phyloP scores from a whole-genome alignment of 1,284 basidiomycete species.

The Fomitopsis pinicola region DNA sequence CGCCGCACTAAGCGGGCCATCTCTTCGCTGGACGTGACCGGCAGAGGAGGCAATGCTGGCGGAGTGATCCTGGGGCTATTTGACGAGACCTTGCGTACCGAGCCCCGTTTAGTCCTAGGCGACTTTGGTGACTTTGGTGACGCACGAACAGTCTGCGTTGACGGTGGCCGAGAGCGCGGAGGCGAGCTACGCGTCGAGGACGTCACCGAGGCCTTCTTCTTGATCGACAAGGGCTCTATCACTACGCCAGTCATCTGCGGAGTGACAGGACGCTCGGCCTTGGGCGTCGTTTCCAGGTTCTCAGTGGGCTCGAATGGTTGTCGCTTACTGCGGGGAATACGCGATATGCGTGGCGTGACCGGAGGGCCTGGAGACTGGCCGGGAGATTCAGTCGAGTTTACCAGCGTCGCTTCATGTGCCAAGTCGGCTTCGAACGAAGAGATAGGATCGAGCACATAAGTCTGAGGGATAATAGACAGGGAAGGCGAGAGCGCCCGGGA shows the following conservation, averaged over 20 bases:
- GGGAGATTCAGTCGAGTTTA: conserved; percentile 25
- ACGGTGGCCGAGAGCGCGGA: conserved; percentile 35
- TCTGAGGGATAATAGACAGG: conserved; percentile 12
- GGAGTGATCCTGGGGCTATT: conserved; percentile 7
- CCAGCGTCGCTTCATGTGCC: conserved; percentile 35
- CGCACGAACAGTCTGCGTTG: conserved; percentile 23
- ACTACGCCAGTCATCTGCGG: conserved; percentile 9
- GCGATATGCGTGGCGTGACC: conserved; percentile 31
- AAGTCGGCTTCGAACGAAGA: conserved; percentile 41
- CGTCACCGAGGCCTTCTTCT: conserved; percentile 68
- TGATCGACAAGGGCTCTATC: conserved; percentile 73
- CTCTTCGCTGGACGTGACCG: conserved; percentile 21
- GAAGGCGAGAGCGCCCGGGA: not conserved
- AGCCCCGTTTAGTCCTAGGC: conserved; percentile 6
- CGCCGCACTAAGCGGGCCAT: conserved; percentile 40
- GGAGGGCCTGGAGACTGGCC: not conserved
- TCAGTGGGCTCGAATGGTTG: conserved; percentile 52
- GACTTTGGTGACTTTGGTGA: conserved; percentile 11
- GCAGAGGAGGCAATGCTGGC: not conserved
- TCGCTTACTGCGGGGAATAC: conserved; percentile 64
- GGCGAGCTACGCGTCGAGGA: conserved; percentile 34
- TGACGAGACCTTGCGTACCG: not conserved
- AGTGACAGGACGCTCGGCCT: conserved; percentile 24
- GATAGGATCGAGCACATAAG: conserved; percentile 21
- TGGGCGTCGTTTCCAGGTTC: conserved; percentile 48